Evolutionary conservation across 768 basidiomycete genomes (phyloP), one percentile per base, ranked within the genome.

Genomic region (Roridomyces roridus): DNA sequence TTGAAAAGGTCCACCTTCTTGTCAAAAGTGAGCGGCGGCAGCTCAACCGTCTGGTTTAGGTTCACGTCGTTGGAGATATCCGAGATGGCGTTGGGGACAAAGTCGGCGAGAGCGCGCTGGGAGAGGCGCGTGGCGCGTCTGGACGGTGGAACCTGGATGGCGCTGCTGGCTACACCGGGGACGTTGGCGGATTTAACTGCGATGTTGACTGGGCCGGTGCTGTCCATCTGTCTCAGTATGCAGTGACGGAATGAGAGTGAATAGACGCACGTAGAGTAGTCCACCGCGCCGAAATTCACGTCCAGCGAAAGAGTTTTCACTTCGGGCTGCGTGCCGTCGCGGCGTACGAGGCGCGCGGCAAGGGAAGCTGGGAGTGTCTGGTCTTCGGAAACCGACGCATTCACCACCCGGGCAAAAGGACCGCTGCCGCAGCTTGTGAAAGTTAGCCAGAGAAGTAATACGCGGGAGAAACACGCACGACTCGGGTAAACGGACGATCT

Each of bases 401-500:
- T 55, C 9, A 64, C 67, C 36, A 74, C 60, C 20, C 70, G 65
- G 5, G 73, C 73, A 43, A 74, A 72, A 0, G 71, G 69, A 28
- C 66, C 49, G 21, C 51, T 56, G 2, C 61, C 61, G 40, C 61
- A 63, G 31, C 61, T 63, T 11, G 14, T 1, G 5, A 7, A n/a
- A 15, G 10, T 2, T 17, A 14, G 24, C 20, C 17, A 50, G 12
- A 48, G 34, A 20, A 21, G 10, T 23, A 35, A 26, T 14, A 23
- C 8, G 36, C 4, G 5, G 9, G 12, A 24, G 3, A 18, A 7
- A n/a, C 24, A 26, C 68, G 31, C 29, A 75, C 74, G 53, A 60
- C 42, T 73, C 65, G 6, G 74, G 72, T 0, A 76, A 54, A 12
- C 71, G 65, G 18, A 76, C 73, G 23, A 76, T 62, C 7, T 70